Base-by-base conservation (phyloP, 2,329 filamentous ascomycete species). In the Exophiala viscosa region DNA sequence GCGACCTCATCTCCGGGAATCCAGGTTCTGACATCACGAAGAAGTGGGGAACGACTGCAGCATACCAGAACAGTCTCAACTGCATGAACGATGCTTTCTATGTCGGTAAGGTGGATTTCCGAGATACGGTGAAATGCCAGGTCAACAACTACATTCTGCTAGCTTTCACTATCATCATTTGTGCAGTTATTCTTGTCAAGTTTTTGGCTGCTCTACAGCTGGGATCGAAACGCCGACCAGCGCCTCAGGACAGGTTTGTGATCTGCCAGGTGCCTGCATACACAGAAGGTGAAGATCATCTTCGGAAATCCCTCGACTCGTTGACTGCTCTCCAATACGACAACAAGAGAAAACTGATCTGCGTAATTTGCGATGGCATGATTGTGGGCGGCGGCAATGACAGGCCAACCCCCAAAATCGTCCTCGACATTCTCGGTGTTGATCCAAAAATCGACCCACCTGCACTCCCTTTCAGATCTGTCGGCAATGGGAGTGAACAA, bases 251-350 rank as follows among this genome's bases (percentile, higher is more conserved):
- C 71, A 99, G 97, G 69, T 99, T 99, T 64, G 91, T 99, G 63
- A 97, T 99, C 61, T 97, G 93, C 71, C 90, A 96, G 70, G 90
- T 99, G 31, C 93, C 93, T 8, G 93, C 93, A 4, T 99, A 99
- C 67, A 99, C 93, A 0, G 93, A 99, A 76, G 93, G 90, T 64
- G 93, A 99, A 76, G 93, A 99, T 64, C 92, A 91, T 3, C 76
- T 99, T 7, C 81, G 93, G 50, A 95, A 96, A 67, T 92, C 90
- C 47, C 79, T 99, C 2, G 93, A 99, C 68, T 97, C 93, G 1
- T 79, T 97, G 54, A 96, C 93, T 13, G 90, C 91, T 10, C 80
- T 99, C 13, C 87, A 95, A 62, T 99, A 99, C 64, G 93, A 99
- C 73, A 96, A 99, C 73, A 99, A 99, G 77, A 82, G 93, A 59